Conservation (phyloP, 2,329 filamentous ascomycete species). For the Chrysoporthe cubensis region DNA sequence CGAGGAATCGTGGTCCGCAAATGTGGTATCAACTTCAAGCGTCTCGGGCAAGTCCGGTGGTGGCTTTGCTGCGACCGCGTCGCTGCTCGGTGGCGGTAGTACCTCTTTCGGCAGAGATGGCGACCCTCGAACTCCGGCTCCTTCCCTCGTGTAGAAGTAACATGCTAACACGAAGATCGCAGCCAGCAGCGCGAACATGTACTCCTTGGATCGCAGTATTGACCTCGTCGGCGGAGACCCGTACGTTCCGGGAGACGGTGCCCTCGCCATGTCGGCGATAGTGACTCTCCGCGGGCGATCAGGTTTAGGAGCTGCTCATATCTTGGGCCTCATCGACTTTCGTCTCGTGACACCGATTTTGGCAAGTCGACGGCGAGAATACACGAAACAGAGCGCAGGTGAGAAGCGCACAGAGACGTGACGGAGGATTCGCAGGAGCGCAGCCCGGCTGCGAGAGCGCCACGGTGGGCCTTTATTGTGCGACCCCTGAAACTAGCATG, state of each 20-base stretch:
- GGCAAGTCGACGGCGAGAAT: background rate
- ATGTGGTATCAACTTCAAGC: background rate
- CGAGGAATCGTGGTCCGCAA: background rate
- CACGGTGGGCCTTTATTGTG: background rate
- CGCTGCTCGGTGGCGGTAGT: background rate
- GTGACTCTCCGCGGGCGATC: background rate
- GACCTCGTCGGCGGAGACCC: conserved; percentile 17
- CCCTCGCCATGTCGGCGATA: background rate
- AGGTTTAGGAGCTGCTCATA: background rate
- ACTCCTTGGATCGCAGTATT: conserved; percentile 24
- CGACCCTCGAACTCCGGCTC: background rate
- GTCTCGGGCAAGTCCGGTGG: background rate
- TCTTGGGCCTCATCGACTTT: background rate
- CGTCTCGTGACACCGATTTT: background rate
- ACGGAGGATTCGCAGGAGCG: background rate
- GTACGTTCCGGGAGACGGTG: background rate
- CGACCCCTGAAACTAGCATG: background rate
- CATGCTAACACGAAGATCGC: conserved; percentile 16
- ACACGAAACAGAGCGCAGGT: background rate
- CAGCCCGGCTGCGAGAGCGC: background rate
- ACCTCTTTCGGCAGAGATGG: conserved; percentile 7
- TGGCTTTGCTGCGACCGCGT: background rate
- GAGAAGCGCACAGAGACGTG: background rate
- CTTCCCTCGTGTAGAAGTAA: conserved; percentile 14
- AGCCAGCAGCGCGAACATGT: conserved; percentile 18